phyloP scores from a whole-genome alignment of 139 green algal species.

The Mesotaenium endlicherianum region DNA sequence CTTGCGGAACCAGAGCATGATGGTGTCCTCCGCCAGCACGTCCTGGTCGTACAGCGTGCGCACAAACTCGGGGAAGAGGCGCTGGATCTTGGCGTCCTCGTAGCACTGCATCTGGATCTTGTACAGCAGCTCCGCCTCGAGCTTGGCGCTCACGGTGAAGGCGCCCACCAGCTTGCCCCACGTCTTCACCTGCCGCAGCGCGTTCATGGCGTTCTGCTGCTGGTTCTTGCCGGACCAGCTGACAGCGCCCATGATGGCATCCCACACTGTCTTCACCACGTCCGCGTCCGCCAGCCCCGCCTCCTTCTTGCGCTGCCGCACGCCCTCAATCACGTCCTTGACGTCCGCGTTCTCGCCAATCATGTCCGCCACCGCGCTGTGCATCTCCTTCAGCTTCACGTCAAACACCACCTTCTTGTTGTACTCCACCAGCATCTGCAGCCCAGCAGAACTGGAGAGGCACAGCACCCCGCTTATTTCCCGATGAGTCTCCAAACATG shows the following conservation, averaged over 20 bases:
- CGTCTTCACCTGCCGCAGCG: constrained; percentile 64
- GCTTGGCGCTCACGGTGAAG: constrained; percentile 66
- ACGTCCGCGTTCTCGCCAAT: constrained; percentile 56
- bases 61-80: constrained; percentile 84
- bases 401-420: constrained; percentile 79
- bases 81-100: constrained; percentile 89
- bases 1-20: constrained; percentile 73
- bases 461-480: background rate
- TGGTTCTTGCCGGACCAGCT: constrained; percentile 86
- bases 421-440: constrained; percentile 75
- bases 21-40: constrained; percentile 87
- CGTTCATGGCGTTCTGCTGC: constrained; percentile 76
- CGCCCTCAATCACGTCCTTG: constrained; percentile 52
- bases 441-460: constrained; percentile 26
- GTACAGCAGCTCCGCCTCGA: constrained; percentile 82
- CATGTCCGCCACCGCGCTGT: constrained; percentile 63
- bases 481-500: no score
- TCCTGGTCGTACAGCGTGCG: constrained; percentile 87
- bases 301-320: constrained; percentile 75
- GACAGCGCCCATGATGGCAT: constrained; percentile 72
- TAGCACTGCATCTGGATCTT: constrained; percentile 85
- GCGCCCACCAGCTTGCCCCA: constrained; percentile 74
- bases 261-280: constrained; percentile 71
- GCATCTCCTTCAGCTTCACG: constrained; percentile 72
- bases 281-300: constrained; percentile 66